A percentile compares a stretch with the other conserved stretches of the same genome.
Evolutionary conservation across 306 rosid genomes (phyloP).

Genomic region (Sicyos baderoa): DNA sequence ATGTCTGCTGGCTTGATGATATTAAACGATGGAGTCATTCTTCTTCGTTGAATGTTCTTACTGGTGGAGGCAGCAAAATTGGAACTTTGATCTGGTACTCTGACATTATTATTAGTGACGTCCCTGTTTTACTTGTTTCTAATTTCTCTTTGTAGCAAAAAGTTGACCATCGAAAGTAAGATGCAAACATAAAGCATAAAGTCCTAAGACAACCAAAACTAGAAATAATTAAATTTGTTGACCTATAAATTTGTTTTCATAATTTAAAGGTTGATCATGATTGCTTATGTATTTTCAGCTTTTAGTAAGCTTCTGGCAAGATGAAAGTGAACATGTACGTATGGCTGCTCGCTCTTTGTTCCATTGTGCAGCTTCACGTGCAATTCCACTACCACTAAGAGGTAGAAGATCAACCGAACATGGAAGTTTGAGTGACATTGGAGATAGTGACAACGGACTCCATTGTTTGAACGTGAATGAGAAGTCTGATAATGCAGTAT

Average conservation of each 20-base stretch:
- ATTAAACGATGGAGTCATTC: background rate
- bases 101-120: background rate
- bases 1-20: background rate
- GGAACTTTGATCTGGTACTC: background rate
- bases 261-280: background rate
- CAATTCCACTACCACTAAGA: constrained; percentile 60
- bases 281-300: constrained; percentile 44
- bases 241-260: background rate
- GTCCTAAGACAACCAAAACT: background rate
- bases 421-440: constrained; percentile 25
- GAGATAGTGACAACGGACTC: constrained; percentile 31
- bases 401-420: constrained; percentile 38
- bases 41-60: background rate
- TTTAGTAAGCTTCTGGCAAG: constrained; percentile 98
- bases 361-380: constrained; percentile 93
- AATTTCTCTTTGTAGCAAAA: constrained; percentile 13
- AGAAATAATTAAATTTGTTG: background rate
- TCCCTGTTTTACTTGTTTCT: constrained; percentile 4
- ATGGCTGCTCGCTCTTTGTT: constrained; percentile 98
- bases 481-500: constrained; percentile 25
- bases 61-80: background rate
- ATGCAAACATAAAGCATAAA: background rate
- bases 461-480: constrained; percentile 28
- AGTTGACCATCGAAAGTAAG: background rate
- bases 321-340: constrained; percentile 81